Evolutionary conservation across 768 basidiomycete species (phyloP), one percentile per base, ranked within the genome.

Genomic region (Roridomyces roridus): DNA sequence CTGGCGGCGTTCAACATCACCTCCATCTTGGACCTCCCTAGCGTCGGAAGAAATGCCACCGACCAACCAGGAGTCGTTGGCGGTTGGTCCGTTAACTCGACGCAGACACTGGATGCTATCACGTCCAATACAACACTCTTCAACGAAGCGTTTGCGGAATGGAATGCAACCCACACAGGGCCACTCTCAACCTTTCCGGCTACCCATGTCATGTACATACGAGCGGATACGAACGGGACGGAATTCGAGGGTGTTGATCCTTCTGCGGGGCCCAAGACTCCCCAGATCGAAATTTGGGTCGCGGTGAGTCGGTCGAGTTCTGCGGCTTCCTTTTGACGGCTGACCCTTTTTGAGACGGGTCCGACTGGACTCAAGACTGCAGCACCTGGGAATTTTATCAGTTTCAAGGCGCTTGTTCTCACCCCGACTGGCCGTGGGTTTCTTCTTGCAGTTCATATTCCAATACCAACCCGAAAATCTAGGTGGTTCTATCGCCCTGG

Each of bases 401-500:
- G 25, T 42, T 42, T 51, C n/a, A 24, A 17, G 20, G 34, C 25
- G 39, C n/a, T 9, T 26, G 29, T 48, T 3, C 35, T 47, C 28
- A 42, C 51, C 20, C 46, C 57, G 18, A 36, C 40, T 26, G 55
- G 58, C 37, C 47, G 58, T 57, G 17, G 8, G 50, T 40, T 14
- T 21, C 39, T 40, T n/a, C 18, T 25, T 29, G n/a, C 39, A 7
- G 34, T n/a, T 6, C n/a, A 46, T 23, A 21, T 5, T 31, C 9
- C 23, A 11, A 15, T 36, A 20, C 17, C 14, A 25, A n/a, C n/a
- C n/a, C n/a, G 3, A 26, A 37, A 26, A n/a, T 23, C 9, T 42
- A 68, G 70, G 67, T 45, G 71, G 71, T 7, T 65, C 65, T 17
- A 53, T 70, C 26, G 65, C 62, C n/a, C 51, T 74, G 21, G 65